These are phyloP conservation scores for Jamesozyma gamospora DNA, from an alignment of 805 yeast genomes.

Conservation along the genomic window DNA sequence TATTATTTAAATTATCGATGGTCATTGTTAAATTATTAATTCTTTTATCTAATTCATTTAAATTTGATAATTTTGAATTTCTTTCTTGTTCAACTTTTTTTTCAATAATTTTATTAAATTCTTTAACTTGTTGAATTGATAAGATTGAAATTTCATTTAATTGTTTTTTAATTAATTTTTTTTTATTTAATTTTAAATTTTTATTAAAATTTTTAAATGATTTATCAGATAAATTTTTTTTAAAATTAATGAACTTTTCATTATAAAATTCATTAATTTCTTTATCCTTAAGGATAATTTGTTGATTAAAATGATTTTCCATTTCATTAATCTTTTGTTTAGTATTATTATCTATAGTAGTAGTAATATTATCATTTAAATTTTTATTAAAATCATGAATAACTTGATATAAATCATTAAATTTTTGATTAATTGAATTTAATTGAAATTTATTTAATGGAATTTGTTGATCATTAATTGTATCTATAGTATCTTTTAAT, in stretches of 20 bases:
- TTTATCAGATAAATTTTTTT: slow-evolving; percentile 47
- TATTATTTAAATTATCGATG: slow-evolving; percentile 34
- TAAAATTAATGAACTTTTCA: slow-evolving; percentile 52
- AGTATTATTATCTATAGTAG: slow-evolving; percentile 10
- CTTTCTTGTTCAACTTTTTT: slow-evolving; percentile 64
- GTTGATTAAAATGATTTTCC: slow-evolving; percentile 16
- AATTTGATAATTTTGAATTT: slow-evolving; percentile 62
- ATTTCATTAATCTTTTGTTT: slow-evolving; percentile 13
- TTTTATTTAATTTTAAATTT: slow-evolving; percentile 61
- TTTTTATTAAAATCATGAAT: slow-evolving; percentile 11
- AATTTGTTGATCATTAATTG: slow-evolving; percentile 30
- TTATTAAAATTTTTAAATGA: slow-evolving; percentile 46
- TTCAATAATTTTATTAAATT: slow-evolving; percentile 48
- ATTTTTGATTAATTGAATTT: slow-evolving; percentile 8
- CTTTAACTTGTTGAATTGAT: slow-evolving; percentile 58
- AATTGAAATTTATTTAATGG: slow-evolving; percentile 17
- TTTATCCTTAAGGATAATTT: slow-evolving; percentile 36
- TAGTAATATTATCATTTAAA: slow-evolving; percentile 9
- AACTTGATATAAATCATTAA: slow-evolving; percentile 9
- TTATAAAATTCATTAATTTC: slow-evolving; percentile 50
- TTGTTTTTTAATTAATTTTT: slow-evolving; percentile 58
- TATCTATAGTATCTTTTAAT: slow-evolving; percentile 28
- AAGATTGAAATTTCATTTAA: slow-evolving; percentile 61
- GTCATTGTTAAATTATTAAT: slow-evolving; percentile 37
- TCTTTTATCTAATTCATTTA: slow-evolving; percentile 48